Evolutionary conservation across 1,139 yeast species (phyloP), one percentile per base, ranked within the genome.

Genomic region (Blastobotrys elegans): DNA sequence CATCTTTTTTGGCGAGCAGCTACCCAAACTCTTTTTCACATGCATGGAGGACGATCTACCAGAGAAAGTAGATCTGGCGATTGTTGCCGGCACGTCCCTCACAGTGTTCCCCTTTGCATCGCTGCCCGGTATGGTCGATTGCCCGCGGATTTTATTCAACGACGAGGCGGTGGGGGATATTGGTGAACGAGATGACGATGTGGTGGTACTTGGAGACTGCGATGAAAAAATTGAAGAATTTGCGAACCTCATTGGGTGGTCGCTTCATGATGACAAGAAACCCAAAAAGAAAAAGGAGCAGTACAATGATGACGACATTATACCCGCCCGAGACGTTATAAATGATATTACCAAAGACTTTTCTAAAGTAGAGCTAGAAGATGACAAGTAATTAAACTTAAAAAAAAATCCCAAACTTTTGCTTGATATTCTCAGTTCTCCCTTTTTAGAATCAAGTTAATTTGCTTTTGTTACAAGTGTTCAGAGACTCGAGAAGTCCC

Each of bases 41-140:
- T 59, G 63, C 21, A 55, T 62, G 30, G 87, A 82, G 2, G 71
- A 75, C 16, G 96, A 88, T 58, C 49, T 62, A 13, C 69, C 71
- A 0, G 65, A 66, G 10, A 63, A 65, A 11, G 76, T 84, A n/a
- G 89, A 84, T 54, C 63, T 90, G 24, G 90, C 88, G 0, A 78
- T 90, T 24, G 88, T 92, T 1, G 96, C 96, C 0, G 98, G 98
- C 1, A 89, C 97, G 0, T 86, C 96, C 0, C 73, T 90, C 40
- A 79, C 90, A 0, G 97, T 92, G 1, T 79, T 78, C 52, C 98
- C 98, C 1, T 92, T 90, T 73, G 96, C 97, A 0, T 72, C 80
- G 7, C 68, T 90, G 43, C 96, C 96, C 0, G 68, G 77, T 2
- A 88, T 84, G 58, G 77, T 83, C 0, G 60, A 66, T 1, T 67